Evolutionary conservation across 2,329 filamentous ascomycete genomes (phyloP).

Genomic region (Remersonia thermophila): DNA sequence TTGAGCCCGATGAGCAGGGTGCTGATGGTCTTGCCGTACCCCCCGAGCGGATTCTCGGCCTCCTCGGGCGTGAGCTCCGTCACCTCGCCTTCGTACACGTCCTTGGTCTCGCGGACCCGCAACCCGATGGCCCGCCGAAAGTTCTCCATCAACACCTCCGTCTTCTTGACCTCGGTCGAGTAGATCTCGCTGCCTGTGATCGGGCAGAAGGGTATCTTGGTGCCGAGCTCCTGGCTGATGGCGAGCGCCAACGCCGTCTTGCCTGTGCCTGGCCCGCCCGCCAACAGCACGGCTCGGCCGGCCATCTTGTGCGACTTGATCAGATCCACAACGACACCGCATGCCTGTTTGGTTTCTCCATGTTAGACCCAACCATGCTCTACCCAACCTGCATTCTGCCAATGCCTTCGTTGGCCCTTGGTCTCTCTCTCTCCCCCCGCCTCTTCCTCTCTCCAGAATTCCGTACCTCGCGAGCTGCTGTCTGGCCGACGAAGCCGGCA

Average conservation of each 20-base stretch:
- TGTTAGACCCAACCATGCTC: background rate
- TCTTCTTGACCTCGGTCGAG: slow-evolving; percentile 98
- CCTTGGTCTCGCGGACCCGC: slow-evolving; percentile 95
- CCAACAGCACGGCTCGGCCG: slow-evolving; percentile 81
- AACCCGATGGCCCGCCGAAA: slow-evolving; percentile 93
- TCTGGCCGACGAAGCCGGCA: slow-evolving; percentile 82
- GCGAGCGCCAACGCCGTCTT: slow-evolving; percentile 94
- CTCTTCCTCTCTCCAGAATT: background rate
- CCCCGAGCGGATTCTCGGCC: slow-evolving; percentile 91
- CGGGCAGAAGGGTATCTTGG: slow-evolving; percentile 95
- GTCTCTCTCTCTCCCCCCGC: too few species aligned
- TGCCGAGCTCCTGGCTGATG: slow-evolving; percentile 92
- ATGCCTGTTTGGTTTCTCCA: slow-evolving; percentile 46
- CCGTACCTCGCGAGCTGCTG: slow-evolving; percentile 71
- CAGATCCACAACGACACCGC: slow-evolving; percentile 88
- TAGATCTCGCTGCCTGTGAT: slow-evolving; percentile 98
- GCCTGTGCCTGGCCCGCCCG: slow-evolving; percentile 88
- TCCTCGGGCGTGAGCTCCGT: slow-evolving; percentile 96
- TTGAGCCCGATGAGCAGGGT: slow-evolving; percentile 90
- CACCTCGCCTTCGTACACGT: slow-evolving; percentile 98
- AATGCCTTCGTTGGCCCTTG: background rate
- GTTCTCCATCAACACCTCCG: slow-evolving; percentile 97
- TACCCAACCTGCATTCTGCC: too few species aligned
- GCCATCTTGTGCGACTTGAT: slow-evolving; percentile 97
- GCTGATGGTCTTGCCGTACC: slow-evolving; percentile 95